These are phyloP conservation scores for Pichia cabralensis DNA, from an alignment of 805 yeast genomes.

Conservation along the genomic window DNA sequence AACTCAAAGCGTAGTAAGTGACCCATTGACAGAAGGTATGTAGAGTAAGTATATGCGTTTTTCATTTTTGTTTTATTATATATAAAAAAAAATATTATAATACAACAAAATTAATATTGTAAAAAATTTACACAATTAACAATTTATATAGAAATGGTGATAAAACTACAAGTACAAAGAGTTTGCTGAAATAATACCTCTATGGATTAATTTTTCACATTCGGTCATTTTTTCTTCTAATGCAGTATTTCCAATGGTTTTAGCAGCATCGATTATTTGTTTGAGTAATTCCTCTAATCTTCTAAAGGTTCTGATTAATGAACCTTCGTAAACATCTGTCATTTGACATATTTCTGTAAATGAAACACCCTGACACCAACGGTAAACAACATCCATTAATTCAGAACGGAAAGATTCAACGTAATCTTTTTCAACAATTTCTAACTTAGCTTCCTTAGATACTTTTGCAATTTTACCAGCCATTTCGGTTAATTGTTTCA, in stretches of 20 bases:
- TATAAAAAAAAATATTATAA: too few relatives aligned
- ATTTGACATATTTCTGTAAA: constrained; percentile 96
- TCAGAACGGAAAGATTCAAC: constrained; percentile 87
- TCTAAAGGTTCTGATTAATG: constrained; percentile 88
- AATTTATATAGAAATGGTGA: not conserved
- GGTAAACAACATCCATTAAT: constrained; percentile 91
- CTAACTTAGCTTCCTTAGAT: constrained; percentile 82
- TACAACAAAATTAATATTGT: too few relatives aligned
- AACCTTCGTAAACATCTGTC: constrained; percentile 98
- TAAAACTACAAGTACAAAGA: constrained; percentile 59
- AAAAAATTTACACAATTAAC: not conserved
- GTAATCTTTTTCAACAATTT: constrained; percentile 83
- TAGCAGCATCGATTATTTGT: constrained; percentile 86
- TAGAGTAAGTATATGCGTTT: not conserved
- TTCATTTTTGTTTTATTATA: too few relatives aligned
- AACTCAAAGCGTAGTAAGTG: not conserved
- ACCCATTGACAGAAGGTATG: constrained; percentile 3
- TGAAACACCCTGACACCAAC: constrained; percentile 95
- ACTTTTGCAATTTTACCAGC: constrained; percentile 86
- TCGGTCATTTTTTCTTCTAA: constrained; percentile 83
- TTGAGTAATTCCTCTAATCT: constrained; percentile 87
- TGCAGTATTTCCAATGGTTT: constrained; percentile 84
- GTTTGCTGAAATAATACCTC: constrained; percentile 95
- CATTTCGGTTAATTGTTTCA: constrained; percentile 79
- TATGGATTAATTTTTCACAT: constrained; percentile 76